Evolutionary conservation across 495 filamentous ascomycete species (phyloP), one percentile per base, ranked within the genome.

Genomic region (Hyaloscypha bicolor): DNA sequence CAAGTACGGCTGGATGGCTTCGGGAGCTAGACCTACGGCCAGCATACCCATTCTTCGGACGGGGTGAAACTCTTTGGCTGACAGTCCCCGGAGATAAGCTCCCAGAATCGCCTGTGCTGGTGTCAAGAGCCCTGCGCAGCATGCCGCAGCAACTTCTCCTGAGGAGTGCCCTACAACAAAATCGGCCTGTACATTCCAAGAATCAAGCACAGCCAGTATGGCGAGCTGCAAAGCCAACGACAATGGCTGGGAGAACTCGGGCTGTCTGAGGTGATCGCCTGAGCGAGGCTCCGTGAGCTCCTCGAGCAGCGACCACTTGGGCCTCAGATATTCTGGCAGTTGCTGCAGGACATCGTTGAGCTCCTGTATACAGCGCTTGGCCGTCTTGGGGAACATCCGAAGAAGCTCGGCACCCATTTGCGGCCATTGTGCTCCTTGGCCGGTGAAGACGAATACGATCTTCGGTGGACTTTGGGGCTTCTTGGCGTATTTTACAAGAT

Each of bases 121-220:
- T 4, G 73, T 78, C n/a, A 86, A 63, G n/a, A 79, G 72, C 8
- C 83, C 83, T 6, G 83, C 81, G 4, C 5, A 4, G 51, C 22
- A 53, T 14, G 51, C 51, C 4, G 84, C 84, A 19, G 78, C 82
- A 69, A 90, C 89, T 70, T 91, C 88, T 14, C 88, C 88, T 71
- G 83, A 86, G 3, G 88, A 90, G 74, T 91, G 88, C 9, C 88
- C 88, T 11, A 87, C 79, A 0, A 88, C 85, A 31, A 81, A 80
- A 0, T 73, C 71, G 0, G 87, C 86, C 14, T 55, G 71, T 31
- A 91, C 78, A 32, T 80, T 80, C 79, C 86, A 88, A 12, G 78
- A 80, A 32, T 67, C 68, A 30, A 90, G 74, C 0, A 90, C 73
- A 30, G 84, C 81, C 0, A 84, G 79, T 57, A 91, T 61, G 2